Base-by-base conservation (phyloP, 805 yeast genomes). In the Monosporozyma servazzii region DNA sequence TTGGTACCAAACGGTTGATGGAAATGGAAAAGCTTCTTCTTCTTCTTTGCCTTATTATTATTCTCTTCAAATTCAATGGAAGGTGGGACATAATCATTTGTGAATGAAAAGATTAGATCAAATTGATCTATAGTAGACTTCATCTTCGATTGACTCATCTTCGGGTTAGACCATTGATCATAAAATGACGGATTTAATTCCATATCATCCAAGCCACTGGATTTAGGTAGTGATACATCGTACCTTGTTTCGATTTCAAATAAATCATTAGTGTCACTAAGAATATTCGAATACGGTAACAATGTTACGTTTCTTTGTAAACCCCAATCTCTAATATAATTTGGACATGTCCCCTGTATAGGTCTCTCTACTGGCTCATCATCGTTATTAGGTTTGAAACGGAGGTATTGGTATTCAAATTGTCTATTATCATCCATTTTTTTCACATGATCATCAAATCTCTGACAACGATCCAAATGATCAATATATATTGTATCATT, bases 191-290 rank as follows among this genome's bases (percentile, higher is more conserved):
- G 50, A 4, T 63, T 63, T 2, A 73, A 52, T 54, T 71, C 74
- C 10, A 69, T 54, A 3, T 66, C 17, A 3, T 33, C 15, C 5
- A 3, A 13, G 5, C 15, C 17, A 13, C 37, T 15, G 57, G 76
- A 67, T 0, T 52, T 27, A 2, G 86, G 84, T 70, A 77, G 21
- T 8, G 44, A 41, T 41, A 41, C 15, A 5, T 20, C 17, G 15
- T 41, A 41, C 15, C 64, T 57, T 43, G 70, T 53, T 54, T 80
- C 82, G 3, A 75, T 60, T 42, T 69, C 66, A 57, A 79, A 81
- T 2, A 79, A 60, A n/a, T 66, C 61, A 42, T 65, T 61, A 66
- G 71, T 68, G 3, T 58, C 54, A 53, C 60, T 62, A 48, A 77
- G 68, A 43, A 72, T 65, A 1, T 63, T 62, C 0, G 84, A 79